phyloP scores from a whole-genome alignment of 2,329 filamentous ascomycete genomes.

The Helminthosporium solani region DNA sequence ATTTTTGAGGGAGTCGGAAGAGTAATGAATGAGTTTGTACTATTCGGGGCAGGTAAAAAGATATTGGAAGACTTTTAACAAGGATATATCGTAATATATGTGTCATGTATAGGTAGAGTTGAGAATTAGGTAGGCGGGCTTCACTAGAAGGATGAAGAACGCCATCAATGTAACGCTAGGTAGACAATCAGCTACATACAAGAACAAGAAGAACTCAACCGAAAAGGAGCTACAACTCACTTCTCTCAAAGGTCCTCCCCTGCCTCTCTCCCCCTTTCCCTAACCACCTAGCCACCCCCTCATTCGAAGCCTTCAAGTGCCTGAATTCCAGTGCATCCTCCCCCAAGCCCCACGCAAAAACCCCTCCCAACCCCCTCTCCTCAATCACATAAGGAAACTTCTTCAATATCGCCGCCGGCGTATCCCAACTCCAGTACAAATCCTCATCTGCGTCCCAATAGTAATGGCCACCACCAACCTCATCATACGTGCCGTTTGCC shows the following conservation, averaged over 20 bases:
- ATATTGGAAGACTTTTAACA: no score
- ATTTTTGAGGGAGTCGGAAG: constrained; percentile 58
- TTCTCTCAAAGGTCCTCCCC: neutral
- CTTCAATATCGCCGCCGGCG: constrained; percentile 56
- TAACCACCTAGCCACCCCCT: constrained; percentile 5
- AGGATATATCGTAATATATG: no score
- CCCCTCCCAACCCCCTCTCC: constrained; percentile 60
- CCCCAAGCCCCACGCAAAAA: constrained; percentile 73
- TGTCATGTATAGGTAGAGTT: neutral
- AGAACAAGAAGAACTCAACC: neutral
- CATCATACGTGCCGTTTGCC: constrained; percentile 57
- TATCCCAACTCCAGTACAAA: constrained; percentile 74
- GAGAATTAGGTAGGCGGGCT: neutral
- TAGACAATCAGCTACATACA: neutral
- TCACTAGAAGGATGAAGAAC: neutral
- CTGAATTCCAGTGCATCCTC: constrained; percentile 55
- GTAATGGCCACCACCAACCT: constrained; percentile 62
- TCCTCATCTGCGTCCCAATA: constrained; percentile 63
- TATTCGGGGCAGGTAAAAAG: no score
- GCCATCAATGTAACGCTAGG: neutral
- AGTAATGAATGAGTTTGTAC: no score
- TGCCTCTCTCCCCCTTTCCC: neutral
- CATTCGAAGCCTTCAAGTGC: constrained; percentile 43
- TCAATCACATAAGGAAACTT: constrained; percentile 63
- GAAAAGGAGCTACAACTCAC: constrained; percentile 2